Evolutionary conservation across 257 asterid genomes (phyloP).

Genomic region (Cynanchum wilfordii): DNA sequence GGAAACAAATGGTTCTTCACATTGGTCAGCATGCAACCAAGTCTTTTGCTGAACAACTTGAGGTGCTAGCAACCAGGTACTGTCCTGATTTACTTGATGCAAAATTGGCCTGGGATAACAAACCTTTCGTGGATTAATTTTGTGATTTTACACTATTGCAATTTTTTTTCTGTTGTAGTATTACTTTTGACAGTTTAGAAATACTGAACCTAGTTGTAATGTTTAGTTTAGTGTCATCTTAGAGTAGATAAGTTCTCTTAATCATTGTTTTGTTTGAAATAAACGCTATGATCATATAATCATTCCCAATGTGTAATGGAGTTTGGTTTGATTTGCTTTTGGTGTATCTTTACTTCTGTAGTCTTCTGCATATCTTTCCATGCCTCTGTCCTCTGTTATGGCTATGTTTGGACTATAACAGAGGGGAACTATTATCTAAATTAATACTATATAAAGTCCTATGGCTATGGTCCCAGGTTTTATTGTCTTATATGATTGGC

Average conservation of each 20-base stretch:
- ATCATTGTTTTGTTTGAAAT: background rate
- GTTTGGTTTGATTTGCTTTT: too few relatives aligned
- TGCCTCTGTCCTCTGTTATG: too few relatives aligned
- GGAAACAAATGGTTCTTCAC: slow-evolving; percentile 33
- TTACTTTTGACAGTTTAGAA: background rate
- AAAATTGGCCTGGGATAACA: slow-evolving; percentile 6
- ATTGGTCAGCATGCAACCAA: slow-evolving; percentile 19
- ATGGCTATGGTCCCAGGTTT: too few relatives aligned
- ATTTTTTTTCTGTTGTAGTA: background rate
- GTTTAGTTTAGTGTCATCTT: too few relatives aligned
- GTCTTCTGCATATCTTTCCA: too few relatives aligned
- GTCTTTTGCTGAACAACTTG: slow-evolving; percentile 29
- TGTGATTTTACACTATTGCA: background rate
- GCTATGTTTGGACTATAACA: too few relatives aligned
- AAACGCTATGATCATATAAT: too few relatives aligned
- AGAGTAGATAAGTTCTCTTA: background rate
- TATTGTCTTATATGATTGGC: too few relatives aligned
- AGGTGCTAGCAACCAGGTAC: slow-evolving; percentile 22
- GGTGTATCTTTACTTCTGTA: background rate
- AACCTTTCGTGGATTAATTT: slow-evolving; percentile 16
- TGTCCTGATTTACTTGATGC: slow-evolving; percentile 23
- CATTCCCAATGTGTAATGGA: too few relatives aligned
- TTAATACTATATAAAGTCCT: too few relatives aligned
- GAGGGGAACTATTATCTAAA: too few relatives aligned
- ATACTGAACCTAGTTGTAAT: background rate